These are phyloP conservation scores for Firmiana major DNA, from an alignment of 345 rosid genomes.

Conservation along the genomic window DNA sequence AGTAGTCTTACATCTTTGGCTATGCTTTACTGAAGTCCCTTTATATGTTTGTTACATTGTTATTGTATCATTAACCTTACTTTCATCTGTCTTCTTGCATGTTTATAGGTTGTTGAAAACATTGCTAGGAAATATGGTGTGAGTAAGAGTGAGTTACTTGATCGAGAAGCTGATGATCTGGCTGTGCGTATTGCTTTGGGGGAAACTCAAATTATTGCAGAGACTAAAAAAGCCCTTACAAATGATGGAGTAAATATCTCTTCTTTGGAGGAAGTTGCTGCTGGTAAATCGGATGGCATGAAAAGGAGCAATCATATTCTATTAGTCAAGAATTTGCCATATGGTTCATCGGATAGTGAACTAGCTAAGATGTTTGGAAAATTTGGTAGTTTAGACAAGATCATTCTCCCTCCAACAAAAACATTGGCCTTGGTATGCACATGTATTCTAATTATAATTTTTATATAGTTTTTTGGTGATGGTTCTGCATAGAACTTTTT, in stretches of 20 bases:
- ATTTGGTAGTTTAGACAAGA: conserved; percentile 78
- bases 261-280: conserved; percentile 64
- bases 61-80: not conserved
- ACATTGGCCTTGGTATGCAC: conserved; percentile 78
- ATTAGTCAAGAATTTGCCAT: conserved; percentile 88
- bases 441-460: not conserved
- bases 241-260: conserved; percentile 78
- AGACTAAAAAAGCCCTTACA: conserved; percentile 77
- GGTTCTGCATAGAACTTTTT: not conserved
- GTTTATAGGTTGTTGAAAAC: conserved; percentile 71
- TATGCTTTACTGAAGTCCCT: conserved; percentile 1
- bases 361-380: conserved; percentile 76
- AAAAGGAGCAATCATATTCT: conserved; percentile 82
- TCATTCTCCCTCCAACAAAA: conserved; percentile 85
- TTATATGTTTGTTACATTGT: conserved; percentile 5
- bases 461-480: not conserved
- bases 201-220: conserved; percentile 91
- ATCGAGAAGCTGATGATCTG: conserved; percentile 85
- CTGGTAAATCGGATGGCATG: conserved; percentile 50
- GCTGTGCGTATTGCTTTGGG: conserved; percentile 95
- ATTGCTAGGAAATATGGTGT: conserved; percentile 80
- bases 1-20: not conserved
- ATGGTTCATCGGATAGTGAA: conserved; percentile 81
- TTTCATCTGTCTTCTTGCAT: conserved; percentile 7
- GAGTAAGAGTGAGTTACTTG: conserved; percentile 89